A percentile compares a stretch with the other conserved stretches of the same genome.
These are phyloP conservation scores for Sporobolomyces phaffii DNA, from an alignment of 768 basidiomycete genomes.

Conservation along the genomic window DNA sequence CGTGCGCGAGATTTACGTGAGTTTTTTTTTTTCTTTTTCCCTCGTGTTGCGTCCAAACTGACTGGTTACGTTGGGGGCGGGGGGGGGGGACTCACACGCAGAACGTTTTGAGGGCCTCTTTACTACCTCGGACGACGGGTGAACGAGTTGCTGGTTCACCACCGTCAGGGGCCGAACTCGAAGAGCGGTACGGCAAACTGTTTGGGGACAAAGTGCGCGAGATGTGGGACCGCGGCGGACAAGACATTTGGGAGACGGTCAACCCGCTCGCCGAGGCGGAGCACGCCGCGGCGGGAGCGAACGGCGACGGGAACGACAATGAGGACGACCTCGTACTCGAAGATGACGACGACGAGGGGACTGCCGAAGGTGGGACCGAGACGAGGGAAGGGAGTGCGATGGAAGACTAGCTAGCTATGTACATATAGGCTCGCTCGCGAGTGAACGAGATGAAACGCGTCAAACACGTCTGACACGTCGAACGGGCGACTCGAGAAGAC, in stretches of 20 bases:
- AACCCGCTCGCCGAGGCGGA: background rate
- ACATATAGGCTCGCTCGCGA: too few species aligned
- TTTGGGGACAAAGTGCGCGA: slow-evolving; percentile 10
- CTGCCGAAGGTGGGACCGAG: background rate
- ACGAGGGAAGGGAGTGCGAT: slow-evolving; percentile 10
- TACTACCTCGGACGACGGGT: background rate
- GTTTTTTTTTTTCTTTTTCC: slow-evolving; percentile 11
- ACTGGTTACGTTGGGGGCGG: background rate
- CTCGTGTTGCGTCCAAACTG: background rate
- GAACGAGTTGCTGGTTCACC: background rate
- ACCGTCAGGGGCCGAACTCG: background rate
- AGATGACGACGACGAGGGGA: slow-evolving; percentile 5
- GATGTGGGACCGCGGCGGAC: slow-evolving; percentile 23
- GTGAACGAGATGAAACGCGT: background rate
- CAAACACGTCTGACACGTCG: background rate
- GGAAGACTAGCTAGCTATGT: background rate
- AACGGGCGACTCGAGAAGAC: background rate
- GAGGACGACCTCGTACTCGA: slow-evolving; percentile 4
- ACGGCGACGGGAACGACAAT: background rate
- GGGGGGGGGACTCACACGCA: background rate
- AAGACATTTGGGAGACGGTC: slow-evolving; percentile 19
- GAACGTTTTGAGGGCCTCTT: slow-evolving; percentile 21
- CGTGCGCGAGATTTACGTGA: slow-evolving; percentile 38
- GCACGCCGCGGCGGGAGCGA: background rate
- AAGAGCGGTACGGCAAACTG: slow-evolving; percentile 23